Evolutionary conservation across 345 rosid genomes (phyloP).

Genomic region (Lepidium didymum): DNA sequence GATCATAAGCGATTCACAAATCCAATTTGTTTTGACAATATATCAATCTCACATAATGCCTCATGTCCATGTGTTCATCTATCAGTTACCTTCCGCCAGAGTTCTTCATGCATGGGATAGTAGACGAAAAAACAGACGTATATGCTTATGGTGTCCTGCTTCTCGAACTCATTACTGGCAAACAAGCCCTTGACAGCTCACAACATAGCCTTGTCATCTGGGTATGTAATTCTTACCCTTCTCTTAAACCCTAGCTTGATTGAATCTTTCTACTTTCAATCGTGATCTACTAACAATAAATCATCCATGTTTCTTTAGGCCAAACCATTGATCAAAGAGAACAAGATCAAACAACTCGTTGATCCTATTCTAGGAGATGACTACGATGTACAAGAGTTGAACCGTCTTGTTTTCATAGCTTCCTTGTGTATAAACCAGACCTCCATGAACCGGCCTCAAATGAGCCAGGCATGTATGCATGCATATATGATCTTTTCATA

Average conservation of each 20-base stretch:
- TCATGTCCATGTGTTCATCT: neutral
- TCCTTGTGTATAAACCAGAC: conserved; percentile 55
- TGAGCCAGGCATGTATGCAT: conserved; percentile 56
- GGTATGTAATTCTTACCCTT: conserved; percentile 43
- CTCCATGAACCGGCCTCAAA: conserved; percentile 57
- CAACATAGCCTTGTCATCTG: conserved; percentile 88
- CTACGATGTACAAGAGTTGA: conserved; percentile 47
- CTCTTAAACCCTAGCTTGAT: neutral
- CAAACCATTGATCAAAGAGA: conserved; percentile 54
- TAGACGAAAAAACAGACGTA: conserved; percentile 90
- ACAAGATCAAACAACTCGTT: conserved; percentile 42
- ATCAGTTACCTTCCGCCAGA: conserved; percentile 87
- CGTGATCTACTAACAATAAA: neutral
- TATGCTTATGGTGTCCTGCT: conserved; percentile 83
- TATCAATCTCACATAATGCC: neutral
- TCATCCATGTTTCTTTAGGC: conserved; percentile 37
- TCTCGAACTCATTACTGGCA: conserved; percentile 79
- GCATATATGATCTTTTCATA: neutral
- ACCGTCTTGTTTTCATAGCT: conserved; percentile 41
- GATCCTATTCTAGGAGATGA: conserved; percentile 57
- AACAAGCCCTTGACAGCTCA: conserved; percentile 67
- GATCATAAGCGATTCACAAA: neutral
- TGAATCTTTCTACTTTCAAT: neutral
- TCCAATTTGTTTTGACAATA: neutral
- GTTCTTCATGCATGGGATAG: conserved; percentile 89